These are phyloP conservation scores for Mayamaea pseudoterrestris DNA, from an alignment of 108 stramenopile genomes.

Conservation along the genomic window DNA sequence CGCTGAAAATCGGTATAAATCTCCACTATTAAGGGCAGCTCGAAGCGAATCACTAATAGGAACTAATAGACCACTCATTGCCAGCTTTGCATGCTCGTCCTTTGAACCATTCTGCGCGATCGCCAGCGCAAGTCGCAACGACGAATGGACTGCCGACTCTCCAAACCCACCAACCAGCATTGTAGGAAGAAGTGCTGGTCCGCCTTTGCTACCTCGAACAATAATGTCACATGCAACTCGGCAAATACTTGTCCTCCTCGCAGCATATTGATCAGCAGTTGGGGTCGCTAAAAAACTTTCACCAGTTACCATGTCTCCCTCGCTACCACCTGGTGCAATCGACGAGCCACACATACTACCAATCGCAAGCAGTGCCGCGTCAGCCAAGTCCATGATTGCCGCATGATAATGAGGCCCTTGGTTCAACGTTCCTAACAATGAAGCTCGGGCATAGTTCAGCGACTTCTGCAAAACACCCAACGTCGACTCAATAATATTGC, in stretches of 20 bases:
- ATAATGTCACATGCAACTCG: conserved; percentile 45
- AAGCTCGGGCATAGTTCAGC: conserved; percentile 12
- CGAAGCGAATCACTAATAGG: conserved; percentile 62
- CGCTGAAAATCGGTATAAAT: conserved; percentile 49
- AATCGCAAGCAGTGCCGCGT: conserved; percentile 51
- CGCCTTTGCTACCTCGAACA: conserved; percentile 19
- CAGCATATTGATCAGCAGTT: conserved; percentile 25
- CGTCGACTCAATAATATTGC: conserved; percentile 34
- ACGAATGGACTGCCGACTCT: conserved; percentile 35
- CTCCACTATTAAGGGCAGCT: conserved; percentile 32
- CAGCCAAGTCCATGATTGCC: conserved; percentile 51
- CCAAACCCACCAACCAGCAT: conserved; percentile 70
- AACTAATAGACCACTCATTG: conserved; percentile 48
- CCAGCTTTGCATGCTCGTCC: conserved; percentile 52
- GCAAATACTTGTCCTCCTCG: conserved; percentile 44
- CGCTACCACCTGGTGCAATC: conserved; percentile 19
- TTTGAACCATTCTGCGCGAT: conserved; percentile 46
- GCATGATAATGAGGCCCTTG: conserved; percentile 21
- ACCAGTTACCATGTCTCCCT: not conserved
- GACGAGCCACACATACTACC: conserved; percentile 73
- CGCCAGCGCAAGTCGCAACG: conserved; percentile 47
- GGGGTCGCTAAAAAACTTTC: conserved; percentile 14
- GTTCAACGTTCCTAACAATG: conserved; percentile 16
- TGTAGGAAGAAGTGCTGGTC: conserved; percentile 40
- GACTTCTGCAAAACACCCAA: conserved; percentile 26